Base-by-base conservation (phyloP, 805 yeast species). In the Candida corydali region DNA sequence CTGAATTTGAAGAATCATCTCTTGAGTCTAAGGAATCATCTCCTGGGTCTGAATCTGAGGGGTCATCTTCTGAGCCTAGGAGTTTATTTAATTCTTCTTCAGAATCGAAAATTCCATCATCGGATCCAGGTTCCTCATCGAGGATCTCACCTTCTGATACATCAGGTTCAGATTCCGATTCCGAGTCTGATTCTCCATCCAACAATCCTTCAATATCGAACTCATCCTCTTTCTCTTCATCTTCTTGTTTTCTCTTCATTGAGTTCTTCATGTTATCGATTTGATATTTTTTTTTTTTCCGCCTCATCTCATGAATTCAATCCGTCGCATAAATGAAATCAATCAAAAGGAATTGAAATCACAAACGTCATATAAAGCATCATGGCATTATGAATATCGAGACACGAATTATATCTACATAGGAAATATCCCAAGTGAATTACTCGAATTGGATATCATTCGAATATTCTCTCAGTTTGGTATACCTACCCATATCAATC, bases 381-480 rank as follows among this genome's bases (percentile, higher is more conserved):
- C 96, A 5, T 91, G 98, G 98, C 98, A 91, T 55, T 70, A 77
- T 41, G 95, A 89, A 46, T 87, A 80, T 52, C 63, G 63, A 17
- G 89, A 87, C 44, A 75, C 91, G 0, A 79, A 91, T 1, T 87
- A 80, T 52, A 67, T 89, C 1, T 84, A 68, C 50, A 78, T 91
- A n/a, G 91, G 95, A 1, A 77, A 81, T 3, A 55, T 91, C 8
- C 80, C 87, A 8, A 59, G 51, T 11, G 75, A 76, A 22, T 55
- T 87, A 18, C 77, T 76, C 7, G 96, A 87, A 52, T 78, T 79
- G 32, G 97, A 91, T 53, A 57, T 91, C 0, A 50, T 88, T 5
- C 72, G 78, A 0, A 75, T 89, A 22, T 91, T 91, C 54, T 83
- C 95, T 2, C 97, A 91, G 52, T 91, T 75, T 57, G 98, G 98